Conservation (phyloP, 257 asterid genomes). For the Leptodermis oblonga region DNA sequence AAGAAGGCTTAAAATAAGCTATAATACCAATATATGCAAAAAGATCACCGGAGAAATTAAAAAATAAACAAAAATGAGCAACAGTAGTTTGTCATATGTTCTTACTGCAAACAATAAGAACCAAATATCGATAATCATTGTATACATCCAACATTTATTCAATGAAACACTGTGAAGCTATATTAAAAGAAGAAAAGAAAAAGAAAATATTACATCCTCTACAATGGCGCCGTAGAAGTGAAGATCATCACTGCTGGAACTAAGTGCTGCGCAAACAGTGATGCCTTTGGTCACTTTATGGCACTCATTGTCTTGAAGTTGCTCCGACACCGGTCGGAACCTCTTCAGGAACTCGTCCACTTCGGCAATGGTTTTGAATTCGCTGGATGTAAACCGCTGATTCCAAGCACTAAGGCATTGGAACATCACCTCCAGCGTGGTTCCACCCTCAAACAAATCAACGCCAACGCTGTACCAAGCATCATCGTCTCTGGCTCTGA, state of each 20-base stretch:
- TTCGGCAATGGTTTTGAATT: slow-evolving; percentile 24
- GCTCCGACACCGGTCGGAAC: slow-evolving; percentile 45
- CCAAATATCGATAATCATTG: too few relatives aligned
- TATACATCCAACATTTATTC: too few relatives aligned
- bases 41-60: too few relatives aligned
- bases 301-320: too few relatives aligned
- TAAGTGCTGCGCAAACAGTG: slow-evolving; percentile 43
- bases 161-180: too few relatives aligned
- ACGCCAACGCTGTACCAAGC: slow-evolving; percentile 48
- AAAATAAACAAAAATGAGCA: too few relatives aligned
- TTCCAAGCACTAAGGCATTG: slow-evolving; percentile 11
- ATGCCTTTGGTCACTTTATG: slow-evolving; percentile 21
- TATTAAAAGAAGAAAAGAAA: neutral
- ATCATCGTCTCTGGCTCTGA: slow-evolving; percentile 37
- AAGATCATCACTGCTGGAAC: slow-evolving; percentile 30
- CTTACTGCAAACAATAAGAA: too few relatives aligned
- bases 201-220: slow-evolving; percentile 33
- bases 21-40: neutral
- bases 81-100: too few relatives aligned
- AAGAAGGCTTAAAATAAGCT: neutral
- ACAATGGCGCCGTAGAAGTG: slow-evolving; percentile 50
- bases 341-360: slow-evolving; percentile 28
- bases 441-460: slow-evolving; percentile 11
- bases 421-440: slow-evolving; percentile 29
- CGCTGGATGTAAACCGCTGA: slow-evolving; percentile 15